A percentile compares a stretch with the other conserved stretches of the same genome.
phyloP scores from a whole-genome alignment of 331 rosid species.

The Acacia pycnantha region DNA sequence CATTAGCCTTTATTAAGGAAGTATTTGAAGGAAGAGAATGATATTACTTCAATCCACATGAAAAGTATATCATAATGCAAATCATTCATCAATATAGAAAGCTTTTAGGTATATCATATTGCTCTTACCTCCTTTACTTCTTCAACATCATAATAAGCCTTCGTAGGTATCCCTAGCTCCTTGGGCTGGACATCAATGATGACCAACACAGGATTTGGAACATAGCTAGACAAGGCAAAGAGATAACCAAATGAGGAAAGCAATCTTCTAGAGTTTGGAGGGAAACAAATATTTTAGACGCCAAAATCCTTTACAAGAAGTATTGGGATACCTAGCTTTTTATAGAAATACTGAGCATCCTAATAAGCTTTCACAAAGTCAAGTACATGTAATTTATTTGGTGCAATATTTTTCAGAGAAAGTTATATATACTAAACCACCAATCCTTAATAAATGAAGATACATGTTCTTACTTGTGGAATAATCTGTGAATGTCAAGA shows the following conservation, averaged over 20 bases:
- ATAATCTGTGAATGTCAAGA: constrained; percentile 81
- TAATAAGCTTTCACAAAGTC: neutral
- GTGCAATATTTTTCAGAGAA: neutral
- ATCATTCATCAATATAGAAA: neutral
- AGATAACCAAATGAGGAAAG: constrained; percentile 2
- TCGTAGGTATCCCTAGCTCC: constrained; percentile 95
- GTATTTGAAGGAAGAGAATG: neutral
- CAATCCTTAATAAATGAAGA: neutral
- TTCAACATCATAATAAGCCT: constrained; percentile 81
- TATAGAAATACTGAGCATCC: neutral
- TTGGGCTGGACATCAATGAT: constrained; percentile 95
- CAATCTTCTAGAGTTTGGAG: neutral
- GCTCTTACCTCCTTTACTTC: constrained; percentile 50
- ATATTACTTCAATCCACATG: constrained; percentile 15
- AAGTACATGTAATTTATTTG: neutral
- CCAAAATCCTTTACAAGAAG: neutral
- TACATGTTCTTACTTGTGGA: constrained; percentile 59
- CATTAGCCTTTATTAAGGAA: constrained; percentile 20
- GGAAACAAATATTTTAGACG: no score
- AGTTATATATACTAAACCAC: neutral
- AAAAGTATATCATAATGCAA: neutral
- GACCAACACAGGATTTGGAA: constrained; percentile 88
- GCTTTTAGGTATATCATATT: neutral
- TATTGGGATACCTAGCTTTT: neutral
- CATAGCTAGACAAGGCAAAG: constrained; percentile 56